phyloP scores from a whole-genome alignment of 495 filamentous ascomycete genomes.

The Xylaria cubensis region DNA sequence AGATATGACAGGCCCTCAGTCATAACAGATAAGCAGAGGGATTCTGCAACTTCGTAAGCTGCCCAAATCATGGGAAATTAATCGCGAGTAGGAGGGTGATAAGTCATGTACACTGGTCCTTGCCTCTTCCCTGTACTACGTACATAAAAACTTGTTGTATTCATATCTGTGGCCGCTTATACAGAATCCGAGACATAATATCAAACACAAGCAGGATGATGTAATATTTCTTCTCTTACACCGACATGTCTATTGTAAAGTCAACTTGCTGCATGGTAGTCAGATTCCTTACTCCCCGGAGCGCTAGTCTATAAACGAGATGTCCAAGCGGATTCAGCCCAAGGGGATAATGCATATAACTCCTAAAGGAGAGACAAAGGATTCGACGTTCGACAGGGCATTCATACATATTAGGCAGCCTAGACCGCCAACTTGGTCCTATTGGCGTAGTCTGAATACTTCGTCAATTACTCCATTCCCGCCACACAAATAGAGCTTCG shows the following conservation, averaged over 20 bases:
- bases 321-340: background rate
- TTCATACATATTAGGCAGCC: background rate
- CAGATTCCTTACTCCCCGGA: background rate
- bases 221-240: background rate
- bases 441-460: background rate
- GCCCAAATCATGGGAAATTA: background rate
- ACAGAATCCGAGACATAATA: background rate
- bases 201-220: background rate
- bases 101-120: background rate
- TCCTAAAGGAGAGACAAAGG: background rate
- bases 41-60: background rate
- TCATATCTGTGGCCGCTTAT: background rate
- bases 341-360: background rate
- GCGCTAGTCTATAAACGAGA: constrained; percentile 5
- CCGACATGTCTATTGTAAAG: background rate
- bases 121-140: background rate
- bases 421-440: background rate
- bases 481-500: background rate
- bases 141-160: background rate
- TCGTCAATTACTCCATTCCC: background rate
- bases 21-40: background rate
- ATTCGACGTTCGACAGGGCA: background rate
- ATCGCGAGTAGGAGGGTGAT: background rate
- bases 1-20: background rate
- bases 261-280: background rate